A percentile compares a stretch with the other conserved stretches of the same genome.
Conservation (phyloP, 768 basidiomycete species). For the Serendipita vermifera region DNA sequence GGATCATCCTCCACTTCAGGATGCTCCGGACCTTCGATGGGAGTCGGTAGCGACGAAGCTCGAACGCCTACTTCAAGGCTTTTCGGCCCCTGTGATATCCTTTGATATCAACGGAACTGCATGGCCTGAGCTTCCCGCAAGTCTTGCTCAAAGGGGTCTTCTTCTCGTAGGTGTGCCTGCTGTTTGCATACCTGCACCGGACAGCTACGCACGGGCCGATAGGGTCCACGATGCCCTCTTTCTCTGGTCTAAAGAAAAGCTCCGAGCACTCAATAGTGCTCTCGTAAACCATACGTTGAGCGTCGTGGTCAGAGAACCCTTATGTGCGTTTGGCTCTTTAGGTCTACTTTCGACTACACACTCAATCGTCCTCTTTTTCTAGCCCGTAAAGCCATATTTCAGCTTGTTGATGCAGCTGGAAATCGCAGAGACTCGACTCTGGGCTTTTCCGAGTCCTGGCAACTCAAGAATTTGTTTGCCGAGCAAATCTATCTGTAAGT, state of each 20-base stretch:
- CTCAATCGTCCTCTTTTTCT: neutral
- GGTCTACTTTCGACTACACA: neutral
- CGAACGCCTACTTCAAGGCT: neutral
- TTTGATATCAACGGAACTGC: neutral
- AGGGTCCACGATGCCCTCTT: neutral
- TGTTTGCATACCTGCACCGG: neutral
- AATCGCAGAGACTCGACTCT: neutral
- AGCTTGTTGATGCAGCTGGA: neutral
- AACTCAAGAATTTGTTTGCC: neutral
- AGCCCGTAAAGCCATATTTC: conserved; percentile 5
- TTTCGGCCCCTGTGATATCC: neutral
- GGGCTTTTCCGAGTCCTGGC: neutral
- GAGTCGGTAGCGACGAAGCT: too few relatives aligned
- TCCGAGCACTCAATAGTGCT: neutral
- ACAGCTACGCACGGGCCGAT: neutral
- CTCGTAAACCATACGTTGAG: neutral
- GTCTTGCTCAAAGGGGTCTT: neutral
- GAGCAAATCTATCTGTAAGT: neutral
- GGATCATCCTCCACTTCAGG: too few relatives aligned
- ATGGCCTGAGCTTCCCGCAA: neutral
- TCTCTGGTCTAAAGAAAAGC: neutral
- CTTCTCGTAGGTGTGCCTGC: neutral
- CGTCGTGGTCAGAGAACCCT: neutral
- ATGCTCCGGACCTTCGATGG: too few relatives aligned
- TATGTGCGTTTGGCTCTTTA: conserved; percentile 1